A percentile compares a stretch with the other conserved stretches of the same genome.
These are phyloP conservation scores for Pueraria montana DNA, from an alignment of 306 rosid genomes.

Conservation along the genomic window DNA sequence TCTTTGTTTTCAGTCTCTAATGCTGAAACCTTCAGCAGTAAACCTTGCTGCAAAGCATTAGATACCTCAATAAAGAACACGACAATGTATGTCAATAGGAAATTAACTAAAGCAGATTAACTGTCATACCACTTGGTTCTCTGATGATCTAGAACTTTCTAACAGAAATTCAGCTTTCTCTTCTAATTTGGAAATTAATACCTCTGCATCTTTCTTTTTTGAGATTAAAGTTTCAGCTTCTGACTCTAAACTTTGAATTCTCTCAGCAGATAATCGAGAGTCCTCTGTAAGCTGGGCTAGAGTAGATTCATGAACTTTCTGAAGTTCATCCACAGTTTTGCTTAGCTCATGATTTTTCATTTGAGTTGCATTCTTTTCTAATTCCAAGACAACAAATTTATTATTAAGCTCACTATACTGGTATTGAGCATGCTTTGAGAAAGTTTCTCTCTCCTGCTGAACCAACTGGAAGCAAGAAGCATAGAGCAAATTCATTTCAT, in stretches of 20 bases:
- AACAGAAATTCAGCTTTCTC: slow-evolving; percentile 61
- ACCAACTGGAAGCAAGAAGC: slow-evolving; percentile 73
- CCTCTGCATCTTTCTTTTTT: slow-evolving; percentile 74
- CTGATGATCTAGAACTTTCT: slow-evolving; percentile 73
- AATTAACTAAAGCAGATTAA: slow-evolving; percentile 39
- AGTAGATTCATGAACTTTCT: slow-evolving; percentile 69
- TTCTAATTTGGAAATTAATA: slow-evolving; percentile 72
- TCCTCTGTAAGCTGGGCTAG: slow-evolving; percentile 63
- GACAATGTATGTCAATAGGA: slow-evolving; percentile 30
- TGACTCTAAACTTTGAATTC: slow-evolving; percentile 71
- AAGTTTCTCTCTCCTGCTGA: slow-evolving; percentile 72
- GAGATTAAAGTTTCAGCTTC: slow-evolving; percentile 74
- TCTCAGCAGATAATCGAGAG: slow-evolving; percentile 63
- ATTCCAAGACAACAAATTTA: slow-evolving; percentile 57
- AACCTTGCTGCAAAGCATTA: slow-evolving; percentile 71
- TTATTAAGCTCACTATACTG: slow-evolving; percentile 67
- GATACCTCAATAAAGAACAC: slow-evolving; percentile 46
- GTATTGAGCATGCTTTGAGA: slow-evolving; percentile 66
- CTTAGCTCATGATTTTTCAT: slow-evolving; percentile 63
- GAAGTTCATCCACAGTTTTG: slow-evolving; percentile 65
- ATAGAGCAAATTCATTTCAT: slow-evolving; percentile 69
- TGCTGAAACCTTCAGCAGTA: slow-evolving; percentile 73
- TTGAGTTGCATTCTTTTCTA: slow-evolving; percentile 66
- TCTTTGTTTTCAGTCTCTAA: slow-evolving; percentile 74
- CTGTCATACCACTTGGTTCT: slow-evolving; percentile 70